Base-by-base conservation (phyloP, 2,329 filamentous ascomycete genomes). In the Hypoxylon sp. region DNA sequence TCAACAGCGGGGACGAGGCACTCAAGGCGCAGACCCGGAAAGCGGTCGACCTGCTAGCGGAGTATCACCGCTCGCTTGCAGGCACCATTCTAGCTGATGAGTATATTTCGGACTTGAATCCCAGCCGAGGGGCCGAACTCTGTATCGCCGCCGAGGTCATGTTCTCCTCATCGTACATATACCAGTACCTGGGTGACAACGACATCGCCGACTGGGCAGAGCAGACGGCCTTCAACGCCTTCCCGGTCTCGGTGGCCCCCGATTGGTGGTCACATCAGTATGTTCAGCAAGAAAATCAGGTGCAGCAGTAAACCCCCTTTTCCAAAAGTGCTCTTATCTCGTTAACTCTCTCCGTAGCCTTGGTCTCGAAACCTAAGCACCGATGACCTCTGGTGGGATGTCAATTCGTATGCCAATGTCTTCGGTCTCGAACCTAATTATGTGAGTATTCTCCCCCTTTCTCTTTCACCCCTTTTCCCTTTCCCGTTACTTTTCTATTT, bases 221-320 rank as follows among this genome's bases (percentile, higher is more conserved):
- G 70, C 74, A 80, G 45, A 79, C 81, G 1, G 84, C 85, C 2
- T 87, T 84, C 76, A 87, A 87, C 60, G 83, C 84, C 2, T 74
- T 87, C 10, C 85, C 85, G 1, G 83, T 79, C 1, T 82, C 82
- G 56, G 72, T 86, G n/a, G 81, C 82, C 19, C 78, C 82, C 0
- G 81, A 86, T 68, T 86, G 84, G 81, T 87, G 85, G 84, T 81
- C 80, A n/a, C 84, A 83, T 68, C 85, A 87, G 70, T 87, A 87
- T 67, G 79, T 87, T 17, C 77, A 80, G 21, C 80, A 86, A 69
- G 80, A 82, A 1, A 87, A 87, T 68, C 84, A 86, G 72, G 70
- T 69, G 36, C 13, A 66, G 11, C 62, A 30, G 25, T 17, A 7
- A 19, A 28, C 23, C 49, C 11, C n/a, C 50, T 14, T 17, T 32